Base-by-base conservation (phyloP, 352 stramenopile species). In the Phytophthora capsici region DNA sequence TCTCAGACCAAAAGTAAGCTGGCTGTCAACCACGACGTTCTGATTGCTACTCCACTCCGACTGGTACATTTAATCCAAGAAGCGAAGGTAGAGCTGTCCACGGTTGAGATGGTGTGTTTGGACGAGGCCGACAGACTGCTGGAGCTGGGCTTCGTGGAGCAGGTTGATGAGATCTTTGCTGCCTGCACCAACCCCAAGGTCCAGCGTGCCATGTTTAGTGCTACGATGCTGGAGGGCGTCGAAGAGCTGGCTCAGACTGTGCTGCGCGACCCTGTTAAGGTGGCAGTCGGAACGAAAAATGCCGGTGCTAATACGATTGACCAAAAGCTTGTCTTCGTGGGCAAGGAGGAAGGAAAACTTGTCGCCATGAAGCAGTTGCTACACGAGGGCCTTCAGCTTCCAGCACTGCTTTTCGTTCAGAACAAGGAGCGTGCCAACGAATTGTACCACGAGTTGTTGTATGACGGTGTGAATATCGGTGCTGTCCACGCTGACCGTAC, bases 51-150 rank as follows among this genome's bases (percentile, higher is more conserved):
- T 25, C 98, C 98, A 4, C 71, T 99, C 69, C 88, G 98, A 16
- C 87, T 99, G 16, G 94, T 99, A 38, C 88, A 91, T 41, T 59
- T 98, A 38, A 85, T 98, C 47, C 86, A 88, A 68, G 80, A 98
- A 57, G 71, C 81, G 13, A 76, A 86, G 48, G 74, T 99, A 7
- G 86, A 97, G 47, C 62, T 90, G 13, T 85, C 77, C 7, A 96
- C 73, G 32, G 90, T 98, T 60, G 82, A 98, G 60, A 89, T 99
- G 49, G 81, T 99, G 10, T 97, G 98, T 40, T 74, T 99, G 14
- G 98, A 99, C 77, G 98, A 99, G 83, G 97, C 96, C 12, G 98
- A 99, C 78, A 94, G 97, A 63, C 78, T 99, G 7, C 96, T 99
- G 37, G 98, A 99, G 56, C 86, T 96, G 77, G 92, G 88, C 32